These are phyloP conservation scores for Reutealis trisperma DNA, from an alignment of 345 rosid genomes.

Conservation along the genomic window DNA sequence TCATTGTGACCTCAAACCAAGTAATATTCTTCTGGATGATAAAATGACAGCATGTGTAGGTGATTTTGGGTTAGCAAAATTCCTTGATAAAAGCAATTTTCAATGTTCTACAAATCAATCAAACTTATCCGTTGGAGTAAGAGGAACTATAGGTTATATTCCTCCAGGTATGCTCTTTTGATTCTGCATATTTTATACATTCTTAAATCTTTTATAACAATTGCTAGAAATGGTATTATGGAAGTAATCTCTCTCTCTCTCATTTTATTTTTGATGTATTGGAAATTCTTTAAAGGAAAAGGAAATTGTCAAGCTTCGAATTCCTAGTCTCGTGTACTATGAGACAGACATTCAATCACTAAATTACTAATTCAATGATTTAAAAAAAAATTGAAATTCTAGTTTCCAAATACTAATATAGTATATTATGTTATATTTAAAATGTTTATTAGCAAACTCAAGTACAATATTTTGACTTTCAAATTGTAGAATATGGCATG, in stretches of 20 bases:
- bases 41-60: background rate
- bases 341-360: no score
- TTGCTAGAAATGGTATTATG: background rate
- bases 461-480: background rate
- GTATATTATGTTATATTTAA: background rate
- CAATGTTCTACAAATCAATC: background rate
- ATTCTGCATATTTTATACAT: background rate
- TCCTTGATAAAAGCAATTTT: background rate
- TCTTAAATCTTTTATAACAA: background rate
- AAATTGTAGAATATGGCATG: constrained; percentile 7
- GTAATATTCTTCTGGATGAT: constrained; percentile 6
- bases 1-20: background rate
- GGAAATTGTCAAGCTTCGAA: no score
- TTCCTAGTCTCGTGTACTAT: no score
- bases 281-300: no score
- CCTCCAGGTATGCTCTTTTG: constrained; percentile 1
- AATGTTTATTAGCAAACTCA: no score
- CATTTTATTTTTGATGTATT: no score
- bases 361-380: no score
- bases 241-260: no score
- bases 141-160: constrained; percentile 1
- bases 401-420: no score
- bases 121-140: background rate
- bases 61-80: background rate
- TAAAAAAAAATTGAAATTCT: no score